Evolutionary conservation across 805 yeast genomes (phyloP).

Genomic region (Tetrapisispora arboricola): DNA sequence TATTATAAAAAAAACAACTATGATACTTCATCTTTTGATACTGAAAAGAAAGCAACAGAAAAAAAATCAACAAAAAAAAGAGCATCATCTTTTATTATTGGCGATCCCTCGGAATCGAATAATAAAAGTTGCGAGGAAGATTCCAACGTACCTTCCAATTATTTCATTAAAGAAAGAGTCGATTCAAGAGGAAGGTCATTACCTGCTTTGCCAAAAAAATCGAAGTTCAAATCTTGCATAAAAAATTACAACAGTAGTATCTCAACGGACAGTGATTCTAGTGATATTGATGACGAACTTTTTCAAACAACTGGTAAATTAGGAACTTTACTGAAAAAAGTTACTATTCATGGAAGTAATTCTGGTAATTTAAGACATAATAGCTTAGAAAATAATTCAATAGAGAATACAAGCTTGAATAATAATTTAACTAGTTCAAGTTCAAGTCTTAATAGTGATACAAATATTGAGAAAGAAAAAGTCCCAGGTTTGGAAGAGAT

Average conservation of each 20-base stretch:
- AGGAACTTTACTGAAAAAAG: constrained; percentile 27
- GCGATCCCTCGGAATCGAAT: neutral
- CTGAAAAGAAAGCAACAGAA: neutral
- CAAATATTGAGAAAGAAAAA: neutral
- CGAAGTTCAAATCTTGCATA: constrained; percentile 42
- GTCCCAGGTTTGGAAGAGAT: constrained; percentile 36
- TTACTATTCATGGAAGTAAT: constrained; percentile 19
- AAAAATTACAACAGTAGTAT: constrained; percentile 5
- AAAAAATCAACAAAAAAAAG: neutral
- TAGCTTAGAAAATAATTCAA: neutral
- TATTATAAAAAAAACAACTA: constrained; percentile 25
- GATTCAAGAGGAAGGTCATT: constrained; percentile 36
- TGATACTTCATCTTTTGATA: neutral
- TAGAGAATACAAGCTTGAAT: neutral
- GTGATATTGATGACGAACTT: neutral
- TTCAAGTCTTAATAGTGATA: neutral
- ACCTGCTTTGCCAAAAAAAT: constrained; percentile 41
- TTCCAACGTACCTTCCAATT: neutral
- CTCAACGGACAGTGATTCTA: neutral
- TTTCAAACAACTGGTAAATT: constrained; percentile 17
- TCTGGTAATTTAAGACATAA: neutral
- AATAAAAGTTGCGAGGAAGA: neutral
- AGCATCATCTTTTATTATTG: neutral
- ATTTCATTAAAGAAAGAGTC: constrained; percentile 2
- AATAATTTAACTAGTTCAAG: neutral